Evolutionary conservation across 2,329 filamentous ascomycete genomes (phyloP).

Genomic region (Phoma sp.): DNA sequence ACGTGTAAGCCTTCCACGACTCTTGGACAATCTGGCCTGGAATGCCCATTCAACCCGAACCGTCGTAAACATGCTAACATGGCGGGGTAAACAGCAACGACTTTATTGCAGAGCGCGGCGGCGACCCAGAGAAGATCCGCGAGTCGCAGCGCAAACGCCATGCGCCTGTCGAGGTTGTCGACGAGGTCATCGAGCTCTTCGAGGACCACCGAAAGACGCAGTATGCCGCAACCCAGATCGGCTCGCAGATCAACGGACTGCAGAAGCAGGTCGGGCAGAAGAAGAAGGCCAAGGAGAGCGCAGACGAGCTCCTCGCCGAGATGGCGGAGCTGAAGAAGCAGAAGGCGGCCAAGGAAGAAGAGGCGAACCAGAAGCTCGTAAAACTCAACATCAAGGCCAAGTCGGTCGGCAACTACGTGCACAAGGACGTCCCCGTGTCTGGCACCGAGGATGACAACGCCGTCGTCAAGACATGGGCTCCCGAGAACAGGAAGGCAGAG

Average conservation of each 20-base stretch:
- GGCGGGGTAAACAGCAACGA: constrained; percentile 51
- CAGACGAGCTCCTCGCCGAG: constrained; percentile 76
- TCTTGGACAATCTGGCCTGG: not conserved
- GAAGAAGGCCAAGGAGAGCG: constrained; percentile 91
- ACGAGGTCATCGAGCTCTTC: constrained; percentile 87
- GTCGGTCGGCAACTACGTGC: constrained; percentile 88
- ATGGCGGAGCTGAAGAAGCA: constrained; percentile 80
- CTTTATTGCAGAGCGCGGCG: constrained; percentile 77
- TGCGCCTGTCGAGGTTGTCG: constrained; percentile 82
- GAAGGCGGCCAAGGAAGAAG: constrained; percentile 79
- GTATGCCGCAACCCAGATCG: constrained; percentile 80
- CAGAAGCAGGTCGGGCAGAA: constrained; percentile 90
- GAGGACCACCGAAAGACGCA: constrained; percentile 83
- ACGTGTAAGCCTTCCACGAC: constrained; percentile 34
- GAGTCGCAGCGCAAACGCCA: constrained; percentile 86
- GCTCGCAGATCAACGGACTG: constrained; percentile 82
- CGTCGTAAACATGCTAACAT: constrained; percentile 19
- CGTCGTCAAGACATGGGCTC: constrained; percentile 78
- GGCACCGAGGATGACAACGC: constrained; percentile 89
- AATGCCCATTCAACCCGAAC: not conserved
- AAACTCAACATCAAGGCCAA: constrained; percentile 79
- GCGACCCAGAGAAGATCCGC: constrained; percentile 88
- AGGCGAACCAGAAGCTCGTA: constrained; percentile 76
- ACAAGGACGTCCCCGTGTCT: constrained; percentile 83
- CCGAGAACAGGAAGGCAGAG: constrained; percentile 74